Conservation (phyloP, 768 basidiomycete species). For the Paxillus ammoniavirescens region DNA sequence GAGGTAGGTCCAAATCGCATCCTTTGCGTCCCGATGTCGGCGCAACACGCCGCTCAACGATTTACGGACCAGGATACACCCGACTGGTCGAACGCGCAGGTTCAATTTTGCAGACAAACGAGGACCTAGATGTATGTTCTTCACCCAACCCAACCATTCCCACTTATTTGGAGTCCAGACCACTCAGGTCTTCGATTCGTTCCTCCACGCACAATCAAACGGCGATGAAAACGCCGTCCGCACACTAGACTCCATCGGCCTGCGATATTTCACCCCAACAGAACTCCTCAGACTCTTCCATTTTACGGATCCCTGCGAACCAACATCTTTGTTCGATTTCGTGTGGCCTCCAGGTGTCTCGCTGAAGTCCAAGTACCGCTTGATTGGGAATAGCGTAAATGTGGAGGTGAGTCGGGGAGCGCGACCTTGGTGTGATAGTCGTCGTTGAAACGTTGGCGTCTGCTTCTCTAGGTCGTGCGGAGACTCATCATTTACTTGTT, state of each 20-base stretch:
- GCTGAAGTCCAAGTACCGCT: constrained; percentile 66
- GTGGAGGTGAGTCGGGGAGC: constrained; percentile 47
- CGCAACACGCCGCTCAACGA: background rate
- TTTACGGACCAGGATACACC: constrained; percentile 57
- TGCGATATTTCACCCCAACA: constrained; percentile 74
- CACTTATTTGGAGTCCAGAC: constrained; percentile 45
- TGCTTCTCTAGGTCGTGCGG: constrained; percentile 39
- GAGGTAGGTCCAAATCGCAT: constrained; percentile 43
- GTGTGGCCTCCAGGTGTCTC: constrained; percentile 64
- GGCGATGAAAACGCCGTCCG: constrained; percentile 45
- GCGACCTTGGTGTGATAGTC: background rate
- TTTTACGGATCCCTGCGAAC: constrained; percentile 37
- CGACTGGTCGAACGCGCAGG: constrained; percentile 76
- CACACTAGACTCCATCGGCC: constrained; percentile 54
- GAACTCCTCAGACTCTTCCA: constrained; percentile 71
- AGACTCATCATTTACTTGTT: constrained; percentile 61
- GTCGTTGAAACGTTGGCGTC: background rate
- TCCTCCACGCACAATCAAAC: constrained; percentile 43
- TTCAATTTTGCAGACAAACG: constrained; percentile 73
- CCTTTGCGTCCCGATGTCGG: background rate
- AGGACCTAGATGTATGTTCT: constrained; percentile 55
- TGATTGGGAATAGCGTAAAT: constrained; percentile 85
- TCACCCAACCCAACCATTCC: background rate
- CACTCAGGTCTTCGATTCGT: constrained; percentile 52
- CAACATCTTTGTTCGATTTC: constrained; percentile 32